Base-by-base conservation (phyloP, 495 filamentous ascomycete species). In the Trichoderma reesei region DNA sequence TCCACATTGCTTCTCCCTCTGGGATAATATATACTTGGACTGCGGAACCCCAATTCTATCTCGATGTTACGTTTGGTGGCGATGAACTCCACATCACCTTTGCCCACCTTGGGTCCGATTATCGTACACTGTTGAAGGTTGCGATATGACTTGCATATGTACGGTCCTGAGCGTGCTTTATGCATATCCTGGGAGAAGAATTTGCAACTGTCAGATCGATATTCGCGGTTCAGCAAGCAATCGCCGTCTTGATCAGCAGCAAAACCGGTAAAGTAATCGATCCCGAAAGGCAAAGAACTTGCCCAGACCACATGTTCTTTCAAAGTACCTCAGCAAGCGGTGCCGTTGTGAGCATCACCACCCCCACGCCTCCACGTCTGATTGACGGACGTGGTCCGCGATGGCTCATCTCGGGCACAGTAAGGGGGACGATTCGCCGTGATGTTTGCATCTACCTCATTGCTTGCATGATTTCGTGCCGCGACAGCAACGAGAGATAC, bases 351-450 rank as follows among this genome's bases (percentile, higher is more conserved):
- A 73, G 75, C n/a, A 65, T 79, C 41, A 70, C 68, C 56, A 72
- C 74, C 39, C 76, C 74, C 16, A 68, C 68, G 42, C 69, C 71
- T 1, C 65, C 68, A 31, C 44, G 68, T 1, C 68, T 74, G 10
- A 69, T 72, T 37, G 73, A 75, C 59, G 66, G 61, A 2, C 60
- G 63, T 1, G 67, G 68, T 20, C 69, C 78, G 31, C 61, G 69
- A 11, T 83, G 79, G 80, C 67, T 71, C 31, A 79, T 83, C 61
- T 72, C 74, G 18, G 80, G 78, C 56, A 72, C 72, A 1, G 73
- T 78, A 48, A 79, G 81, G 9, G 75, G 26, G 26, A 26, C 26
- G 26, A 26, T 26, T 26, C 26, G 26, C 26, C 26, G 26, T 26
- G 26, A 26, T 26, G 26, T 26, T 1, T 26, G 26, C 26, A 26